These are phyloP conservation scores for Colletotrichum graminicola DNA, from an alignment of 2,329 filamentous ascomycete genomes.

Conservation along the genomic window DNA sequence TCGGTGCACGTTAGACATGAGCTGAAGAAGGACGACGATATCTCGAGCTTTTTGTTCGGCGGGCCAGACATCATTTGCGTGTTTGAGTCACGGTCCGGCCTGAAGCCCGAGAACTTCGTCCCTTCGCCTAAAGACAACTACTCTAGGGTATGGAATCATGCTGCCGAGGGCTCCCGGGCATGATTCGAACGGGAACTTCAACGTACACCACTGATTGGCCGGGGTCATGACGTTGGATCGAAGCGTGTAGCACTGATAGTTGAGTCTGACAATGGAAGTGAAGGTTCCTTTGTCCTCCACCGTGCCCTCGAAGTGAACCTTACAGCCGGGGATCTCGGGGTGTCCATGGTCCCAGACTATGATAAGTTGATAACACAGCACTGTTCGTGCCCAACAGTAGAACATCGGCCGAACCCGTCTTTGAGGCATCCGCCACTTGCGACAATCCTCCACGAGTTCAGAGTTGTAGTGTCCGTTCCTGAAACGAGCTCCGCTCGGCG, in stretches of 20 bases:
- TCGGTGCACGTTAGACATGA: constrained; percentile 43
- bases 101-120: constrained; percentile 43
- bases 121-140: constrained; percentile 39
- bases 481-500: constrained; percentile 17
- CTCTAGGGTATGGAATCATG: constrained; percentile 43
- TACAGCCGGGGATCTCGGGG: not conserved
- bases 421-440: constrained; percentile 6
- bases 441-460: not conserved
- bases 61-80: constrained; percentile 57
- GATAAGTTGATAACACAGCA: not conserved
- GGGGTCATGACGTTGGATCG: not conserved
- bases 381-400: constrained; percentile 7
- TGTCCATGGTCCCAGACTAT: not conserved
- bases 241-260: constrained; percentile 11
- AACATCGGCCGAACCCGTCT: not conserved
- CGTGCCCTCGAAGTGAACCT: not conserved
- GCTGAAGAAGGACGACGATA: constrained; percentile 56
- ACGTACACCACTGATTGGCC: constrained; percentile 1
- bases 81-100: constrained; percentile 49
- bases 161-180: constrained; percentile 34
- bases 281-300: not conserved
- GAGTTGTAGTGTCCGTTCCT: constrained; percentile 14
- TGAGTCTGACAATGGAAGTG: not conserved
- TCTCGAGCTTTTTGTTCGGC: constrained; percentile 58
- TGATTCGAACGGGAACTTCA: constrained; percentile 10